Evolutionary conservation across 2,329 filamentous ascomycete genomes (phyloP).

Genomic region (Sarocladium strictum): DNA sequence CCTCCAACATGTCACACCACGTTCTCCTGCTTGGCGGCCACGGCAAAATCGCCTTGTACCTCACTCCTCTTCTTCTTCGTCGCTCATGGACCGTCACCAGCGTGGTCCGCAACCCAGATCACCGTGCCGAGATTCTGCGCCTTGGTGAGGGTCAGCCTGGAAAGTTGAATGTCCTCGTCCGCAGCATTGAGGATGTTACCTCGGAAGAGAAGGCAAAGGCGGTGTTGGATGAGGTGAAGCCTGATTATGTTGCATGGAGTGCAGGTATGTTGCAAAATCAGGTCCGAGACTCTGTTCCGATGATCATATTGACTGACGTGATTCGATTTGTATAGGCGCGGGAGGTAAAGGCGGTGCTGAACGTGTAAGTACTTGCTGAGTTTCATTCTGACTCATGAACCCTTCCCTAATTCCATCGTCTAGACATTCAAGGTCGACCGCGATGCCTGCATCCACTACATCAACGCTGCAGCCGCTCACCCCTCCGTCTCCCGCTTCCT

Average conservation of each 20-base stretch:
- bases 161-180: slow-evolving; percentile 62
- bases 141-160: slow-evolving; percentile 54
- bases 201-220: slow-evolving; percentile 53
- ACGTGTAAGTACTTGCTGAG: slow-evolving; percentile 24
- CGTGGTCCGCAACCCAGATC: slow-evolving; percentile 67
- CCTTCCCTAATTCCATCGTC: slow-evolving; percentile 9
- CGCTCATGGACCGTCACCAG: slow-evolving; percentile 73
- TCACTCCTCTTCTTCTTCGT: slow-evolving; percentile 70
- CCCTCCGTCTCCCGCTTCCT: slow-evolving; percentile 55
- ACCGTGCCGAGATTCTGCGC: slow-evolving; percentile 57
- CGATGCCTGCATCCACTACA: slow-evolving; percentile 58
- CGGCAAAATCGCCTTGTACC: slow-evolving; percentile 68
- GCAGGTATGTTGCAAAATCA: slow-evolving; percentile 42
- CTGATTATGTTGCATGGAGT: slow-evolving; percentile 64
- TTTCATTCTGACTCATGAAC: background rate
- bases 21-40: slow-evolving; percentile 76
- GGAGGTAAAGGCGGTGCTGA: slow-evolving; percentile 54
- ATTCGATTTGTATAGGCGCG: slow-evolving; percentile 41
- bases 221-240: slow-evolving; percentile 54
- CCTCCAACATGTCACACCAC: slow-evolving; percentile 31
- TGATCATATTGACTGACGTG: slow-evolving; percentile 11
- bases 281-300: background rate
- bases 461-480: slow-evolving; percentile 50
- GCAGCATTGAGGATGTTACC: slow-evolving; percentile 66
- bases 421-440: slow-evolving; percentile 54